Conservation (phyloP, 345 rosid species). For the Rhodamnia rubescens region DNA sequence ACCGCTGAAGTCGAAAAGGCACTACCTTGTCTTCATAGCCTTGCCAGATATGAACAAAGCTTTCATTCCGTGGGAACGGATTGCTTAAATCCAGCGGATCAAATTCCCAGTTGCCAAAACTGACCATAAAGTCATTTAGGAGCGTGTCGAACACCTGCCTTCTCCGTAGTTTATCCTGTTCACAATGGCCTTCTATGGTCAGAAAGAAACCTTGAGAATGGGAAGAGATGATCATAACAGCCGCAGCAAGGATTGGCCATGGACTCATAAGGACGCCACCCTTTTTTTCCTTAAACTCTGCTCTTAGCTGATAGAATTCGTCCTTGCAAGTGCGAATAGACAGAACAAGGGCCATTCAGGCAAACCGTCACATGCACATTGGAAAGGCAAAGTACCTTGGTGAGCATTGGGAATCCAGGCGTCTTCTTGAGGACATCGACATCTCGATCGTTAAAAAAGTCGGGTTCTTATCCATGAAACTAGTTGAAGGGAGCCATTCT, state of each 20-base stretch:
- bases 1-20: constrained; percentile 64
- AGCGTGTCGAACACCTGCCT: constrained; percentile 49
- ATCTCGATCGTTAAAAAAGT: constrained; percentile 51
- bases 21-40: constrained; percentile 83
- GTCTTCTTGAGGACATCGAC: constrained; percentile 48
- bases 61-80: constrained; percentile 30
- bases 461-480: constrained; percentile 29
- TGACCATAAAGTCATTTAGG: constrained; percentile 39
- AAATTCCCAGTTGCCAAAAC: constrained; percentile 75
- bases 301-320: neutral
- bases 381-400: constrained; percentile 11
- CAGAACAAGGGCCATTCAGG: neutral
- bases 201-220: neutral
- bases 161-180: constrained; percentile 38
- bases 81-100: constrained; percentile 51
- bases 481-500: constrained; percentile 38
- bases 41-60: constrained; percentile 80
- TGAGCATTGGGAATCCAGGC: constrained; percentile 77
- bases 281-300: neutral
- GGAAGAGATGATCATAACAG: neutral
- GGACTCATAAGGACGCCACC: neutral
- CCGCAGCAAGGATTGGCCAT: neutral
- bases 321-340: neutral
- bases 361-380: neutral
- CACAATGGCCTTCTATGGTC: neutral